A percentile compares a stretch with the other conserved stretches of the same genome.
Evolutionary conservation across 306 rosid genomes (phyloP).

Genomic region (Oxytropis ochrocephala): DNA sequence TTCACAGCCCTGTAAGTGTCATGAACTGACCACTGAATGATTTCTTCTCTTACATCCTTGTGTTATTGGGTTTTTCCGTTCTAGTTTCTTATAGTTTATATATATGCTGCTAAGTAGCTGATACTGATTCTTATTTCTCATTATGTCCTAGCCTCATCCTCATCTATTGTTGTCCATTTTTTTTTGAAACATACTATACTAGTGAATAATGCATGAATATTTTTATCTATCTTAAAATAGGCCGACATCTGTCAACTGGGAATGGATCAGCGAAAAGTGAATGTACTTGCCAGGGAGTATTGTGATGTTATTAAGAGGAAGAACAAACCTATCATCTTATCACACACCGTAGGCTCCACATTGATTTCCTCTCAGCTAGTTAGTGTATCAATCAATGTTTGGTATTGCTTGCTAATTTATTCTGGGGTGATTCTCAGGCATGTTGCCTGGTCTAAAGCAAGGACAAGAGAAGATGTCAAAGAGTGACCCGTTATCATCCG

Average conservation of each 20-base stretch:
- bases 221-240: conserved; percentile 32
- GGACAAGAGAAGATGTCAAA: conserved; percentile 94
- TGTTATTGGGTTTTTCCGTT: neutral
- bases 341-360: conserved; percentile 51
- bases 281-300: conserved; percentile 82
- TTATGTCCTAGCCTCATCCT: neutral
- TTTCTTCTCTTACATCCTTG: neutral
- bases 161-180: neutral
- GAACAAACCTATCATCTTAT: conserved; percentile 82
- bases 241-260: conserved; percentile 96
- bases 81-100: neutral
- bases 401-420: conserved; percentile 12
- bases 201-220: conserved; percentile 9
- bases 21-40: neutral
- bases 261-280: conserved; percentile 91
- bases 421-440: conserved; percentile 48
- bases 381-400: conserved; percentile 2
- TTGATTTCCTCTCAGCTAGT: neutral
- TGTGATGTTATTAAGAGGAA: conserved; percentile 83
- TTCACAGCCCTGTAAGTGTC: neutral
- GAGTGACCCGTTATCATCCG: conserved; percentile 71
- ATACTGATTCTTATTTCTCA: neutral
- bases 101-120: too few relatives aligned
- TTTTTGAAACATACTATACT: neutral
- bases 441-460: conserved; percentile 79